Base-by-base conservation (phyloP, 106 monocot genomes). In the Dendrobium nobile region DNA sequence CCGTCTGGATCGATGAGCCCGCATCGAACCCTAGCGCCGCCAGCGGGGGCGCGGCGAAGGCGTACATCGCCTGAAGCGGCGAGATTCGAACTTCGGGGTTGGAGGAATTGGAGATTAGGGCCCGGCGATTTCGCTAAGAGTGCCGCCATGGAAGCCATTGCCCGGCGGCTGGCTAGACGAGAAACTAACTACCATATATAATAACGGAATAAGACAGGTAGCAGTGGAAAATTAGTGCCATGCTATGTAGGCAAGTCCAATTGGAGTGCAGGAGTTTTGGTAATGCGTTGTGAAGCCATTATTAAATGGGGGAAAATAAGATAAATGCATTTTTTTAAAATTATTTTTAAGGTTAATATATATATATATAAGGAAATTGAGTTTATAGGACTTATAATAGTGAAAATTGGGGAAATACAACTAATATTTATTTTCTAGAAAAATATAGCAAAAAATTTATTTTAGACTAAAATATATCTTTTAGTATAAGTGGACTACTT, bases 1-100 rank as follows among this genome's bases (percentile, higher is more conserved):
- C 97, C 97, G 77, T 98, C 97, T 1, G 97, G 97, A 55, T 94
- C 91, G 79, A 98, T 98, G 58, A 98, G 85, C 75, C 80, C 77
- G 74, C 74, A 75, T 4, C 42, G 41, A 75, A 75, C 43, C 74
- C 74, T 75, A 15, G 18, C 20, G 44, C 42, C 4, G 6, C 74
- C 44, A 43, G 43, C 19, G 11, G 6, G 74, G 13, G 0, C 8
- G 18, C 41, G 16, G 2, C 43, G 43, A 7, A 43, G 41, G 26
- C 19, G 74, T 43, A 41, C 6, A 1, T 16, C 41, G 9, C 19
- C 44, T 15, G n/a, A 9, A 31, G 41, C 44, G 42, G 74, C 4
- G 18, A 75, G n/a, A 44, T 19, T 20, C 2, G 5, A 43, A 9
- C n/a, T 19, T 41, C 41, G 43, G n/a, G 5, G 5, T 44, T 75